phyloP scores from a whole-genome alignment of 2,329 filamentous ascomycete genomes.

The Xylaria sp. region DNA sequence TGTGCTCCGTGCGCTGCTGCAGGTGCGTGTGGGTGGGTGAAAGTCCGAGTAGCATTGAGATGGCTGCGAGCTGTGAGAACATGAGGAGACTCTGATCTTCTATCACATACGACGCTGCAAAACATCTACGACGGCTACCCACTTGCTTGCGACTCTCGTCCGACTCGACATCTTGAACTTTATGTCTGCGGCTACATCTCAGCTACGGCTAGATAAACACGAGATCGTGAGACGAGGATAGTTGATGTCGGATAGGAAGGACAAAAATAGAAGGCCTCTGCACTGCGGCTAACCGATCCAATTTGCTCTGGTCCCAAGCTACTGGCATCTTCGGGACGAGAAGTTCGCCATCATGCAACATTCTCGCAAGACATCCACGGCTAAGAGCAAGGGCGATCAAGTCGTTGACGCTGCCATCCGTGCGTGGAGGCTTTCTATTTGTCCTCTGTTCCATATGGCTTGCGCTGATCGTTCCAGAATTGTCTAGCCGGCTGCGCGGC shows the following conservation, averaged over 20 bases:
- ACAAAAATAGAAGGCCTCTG: background rate
- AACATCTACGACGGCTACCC: background rate
- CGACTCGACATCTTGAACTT: background rate
- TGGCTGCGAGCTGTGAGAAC: too few relatives aligned
- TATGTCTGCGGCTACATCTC: background rate
- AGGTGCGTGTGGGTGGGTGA: too few relatives aligned
- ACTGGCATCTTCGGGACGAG: background rate
- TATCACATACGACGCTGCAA: background rate
- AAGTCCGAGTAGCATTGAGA: too few relatives aligned
- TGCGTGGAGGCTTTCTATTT: conserved; percentile 1
- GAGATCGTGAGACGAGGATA: background rate
- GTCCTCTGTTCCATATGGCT: background rate
- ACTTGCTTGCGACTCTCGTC: background rate
- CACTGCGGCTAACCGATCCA: background rate
- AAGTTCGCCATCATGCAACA: conserved; percentile 10
- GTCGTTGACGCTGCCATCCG: conserved; percentile 13
- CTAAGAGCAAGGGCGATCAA: conserved; percentile 9
- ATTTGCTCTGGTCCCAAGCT: background rate
- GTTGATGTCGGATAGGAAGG: background rate
- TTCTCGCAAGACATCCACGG: conserved; percentile 1
- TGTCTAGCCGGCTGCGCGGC: conserved; percentile 27
- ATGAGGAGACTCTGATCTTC: too few relatives aligned
- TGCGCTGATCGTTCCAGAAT: conserved; percentile 20
- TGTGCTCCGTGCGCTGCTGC: too few relatives aligned
- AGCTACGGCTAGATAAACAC: background rate